A percentile compares a stretch with the other conserved stretches of the same genome.
These are phyloP conservation scores for Catharanthus roseus DNA, from an alignment of 257 asterid species.

Conservation along the genomic window DNA sequence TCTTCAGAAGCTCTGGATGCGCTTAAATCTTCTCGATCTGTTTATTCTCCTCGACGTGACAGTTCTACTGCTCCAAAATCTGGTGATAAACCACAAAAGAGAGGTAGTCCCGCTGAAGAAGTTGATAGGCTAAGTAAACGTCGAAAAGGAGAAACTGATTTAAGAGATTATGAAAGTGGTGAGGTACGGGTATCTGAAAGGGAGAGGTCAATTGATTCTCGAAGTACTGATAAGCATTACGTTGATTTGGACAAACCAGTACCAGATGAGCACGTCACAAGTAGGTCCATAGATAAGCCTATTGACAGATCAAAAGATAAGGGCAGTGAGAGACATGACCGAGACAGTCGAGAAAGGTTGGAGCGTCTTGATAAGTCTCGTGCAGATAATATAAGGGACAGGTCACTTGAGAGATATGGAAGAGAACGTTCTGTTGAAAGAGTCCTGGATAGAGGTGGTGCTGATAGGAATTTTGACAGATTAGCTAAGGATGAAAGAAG, in stretches of 20 bases:
- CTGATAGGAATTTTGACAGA: constrained; percentile 76
- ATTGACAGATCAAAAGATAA: constrained; percentile 77
- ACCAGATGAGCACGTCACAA: constrained; percentile 53
- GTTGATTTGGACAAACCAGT: constrained; percentile 49
- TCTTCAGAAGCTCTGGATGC: constrained; percentile 47
- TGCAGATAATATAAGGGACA: constrained; percentile 83
- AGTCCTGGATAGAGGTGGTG: constrained; percentile 59
- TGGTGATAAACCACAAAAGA: constrained; percentile 67
- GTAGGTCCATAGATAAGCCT: constrained; percentile 49
- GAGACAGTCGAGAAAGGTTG: constrained; percentile 68
- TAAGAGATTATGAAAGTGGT: constrained; percentile 56
- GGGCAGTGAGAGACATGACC: constrained; percentile 69
- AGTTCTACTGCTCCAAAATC: constrained; percentile 43
- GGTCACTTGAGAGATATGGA: constrained; percentile 78
- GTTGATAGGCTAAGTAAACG: constrained; percentile 81
- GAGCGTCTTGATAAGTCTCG: constrained; percentile 84
- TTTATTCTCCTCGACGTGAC: constrained; percentile 79
- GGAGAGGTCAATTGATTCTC: constrained; percentile 58
- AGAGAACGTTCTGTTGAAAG: constrained; percentile 93
- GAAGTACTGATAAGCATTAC: constrained; percentile 51
- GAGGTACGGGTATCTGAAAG: constrained; percentile 65
- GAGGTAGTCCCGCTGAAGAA: constrained; percentile 81
- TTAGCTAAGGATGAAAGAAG: constrained; percentile 66
- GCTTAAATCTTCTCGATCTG: constrained; percentile 52
- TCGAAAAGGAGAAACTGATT: constrained; percentile 73